Conservation (phyloP, 1,139 yeast genomes). For the Candida sp. region DNA sequence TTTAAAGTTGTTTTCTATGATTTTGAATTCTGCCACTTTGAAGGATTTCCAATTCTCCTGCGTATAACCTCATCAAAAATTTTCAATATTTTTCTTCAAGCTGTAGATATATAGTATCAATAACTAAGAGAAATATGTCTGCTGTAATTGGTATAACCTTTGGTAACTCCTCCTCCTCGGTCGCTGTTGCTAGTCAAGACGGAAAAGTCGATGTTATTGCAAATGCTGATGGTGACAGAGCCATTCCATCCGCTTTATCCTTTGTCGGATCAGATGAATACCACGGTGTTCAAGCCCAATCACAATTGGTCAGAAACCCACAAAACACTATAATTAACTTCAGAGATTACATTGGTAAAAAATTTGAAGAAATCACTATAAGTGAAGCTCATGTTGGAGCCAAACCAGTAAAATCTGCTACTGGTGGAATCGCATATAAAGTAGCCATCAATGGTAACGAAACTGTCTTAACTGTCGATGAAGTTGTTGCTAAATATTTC, state of each 20-base stretch:
- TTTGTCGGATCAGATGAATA: slow-evolving; percentile 94
- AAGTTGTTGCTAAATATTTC: slow-evolving; percentile 82
- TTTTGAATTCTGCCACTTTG: background rate
- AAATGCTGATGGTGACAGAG: slow-evolving; percentile 98
- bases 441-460: slow-evolving; percentile 46
- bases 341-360: slow-evolving; percentile 87
- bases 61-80: background rate
- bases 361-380: slow-evolving; percentile 66
- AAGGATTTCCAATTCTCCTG: background rate
- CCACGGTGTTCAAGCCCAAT: slow-evolving; percentile 95
- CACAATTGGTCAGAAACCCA: slow-evolving; percentile 90
- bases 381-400: slow-evolving; percentile 64
- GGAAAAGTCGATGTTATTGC: slow-evolving; percentile 97
- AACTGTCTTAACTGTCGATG: slow-evolving; percentile 61
- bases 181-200: slow-evolving; percentile 84
- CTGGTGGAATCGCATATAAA: slow-evolving; percentile 70
- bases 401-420: slow-evolving; percentile 61
- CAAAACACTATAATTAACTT: slow-evolving; percentile 84
- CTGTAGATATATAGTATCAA: background rate
- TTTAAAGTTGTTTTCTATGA: too few relatives aligned
- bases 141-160: slow-evolving; percentile 92
- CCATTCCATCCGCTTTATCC: slow-evolving; percentile 89
- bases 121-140: slow-evolving; percentile 16
- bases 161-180: slow-evolving; percentile 95
- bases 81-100: background rate